Evolutionary conservation across 805 yeast genomes (phyloP).

Genomic region (Alloascoidea hylecoeti): DNA sequence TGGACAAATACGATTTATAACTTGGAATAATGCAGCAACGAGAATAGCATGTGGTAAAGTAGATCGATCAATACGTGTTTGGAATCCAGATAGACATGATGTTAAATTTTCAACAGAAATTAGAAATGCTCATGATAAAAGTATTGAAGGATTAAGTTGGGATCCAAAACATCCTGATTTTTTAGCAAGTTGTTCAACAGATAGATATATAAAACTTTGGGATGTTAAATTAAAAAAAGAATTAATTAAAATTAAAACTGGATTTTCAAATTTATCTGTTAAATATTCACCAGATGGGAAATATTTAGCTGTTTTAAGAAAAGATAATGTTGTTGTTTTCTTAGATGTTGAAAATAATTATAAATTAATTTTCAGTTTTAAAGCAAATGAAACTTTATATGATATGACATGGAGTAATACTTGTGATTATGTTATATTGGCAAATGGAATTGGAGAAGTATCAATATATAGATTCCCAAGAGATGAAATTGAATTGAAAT

Average conservation of each 20-base stretch:
- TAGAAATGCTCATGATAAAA: slow-evolving; percentile 23
- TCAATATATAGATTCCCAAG: neutral
- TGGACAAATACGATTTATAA: slow-evolving; percentile 6
- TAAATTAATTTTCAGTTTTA: neutral
- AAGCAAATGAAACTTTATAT: slow-evolving; percentile 13
- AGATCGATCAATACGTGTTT: slow-evolving; percentile 17
- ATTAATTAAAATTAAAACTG: slow-evolving; percentile 18
- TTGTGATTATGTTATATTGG: slow-evolving; percentile 11
- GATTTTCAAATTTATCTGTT: slow-evolving; percentile 10
- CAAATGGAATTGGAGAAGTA: neutral
- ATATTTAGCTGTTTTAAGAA: slow-evolving; percentile 28
- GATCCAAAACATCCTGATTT: slow-evolving; percentile 28
- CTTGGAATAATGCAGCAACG: slow-evolving; percentile 17
- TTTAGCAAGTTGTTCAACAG: slow-evolving; percentile 36
- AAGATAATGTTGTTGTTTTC: slow-evolving; percentile 1
- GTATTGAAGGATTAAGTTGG: slow-evolving; percentile 32
- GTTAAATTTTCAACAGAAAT: slow-evolving; percentile 17
- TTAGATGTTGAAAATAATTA: neutral
- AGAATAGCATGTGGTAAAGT: slow-evolving; percentile 15
- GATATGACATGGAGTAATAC: slow-evolving; percentile 24
- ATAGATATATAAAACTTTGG: slow-evolving; percentile 32
- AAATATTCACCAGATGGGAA: slow-evolving; percentile 32
- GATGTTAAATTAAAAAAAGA: slow-evolving; percentile 21
- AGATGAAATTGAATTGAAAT: neutral
- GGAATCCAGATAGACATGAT: slow-evolving; percentile 22